Base-by-base conservation (phyloP, 495 filamentous ascomycete genomes). In the Xylaria grammica region DNA sequence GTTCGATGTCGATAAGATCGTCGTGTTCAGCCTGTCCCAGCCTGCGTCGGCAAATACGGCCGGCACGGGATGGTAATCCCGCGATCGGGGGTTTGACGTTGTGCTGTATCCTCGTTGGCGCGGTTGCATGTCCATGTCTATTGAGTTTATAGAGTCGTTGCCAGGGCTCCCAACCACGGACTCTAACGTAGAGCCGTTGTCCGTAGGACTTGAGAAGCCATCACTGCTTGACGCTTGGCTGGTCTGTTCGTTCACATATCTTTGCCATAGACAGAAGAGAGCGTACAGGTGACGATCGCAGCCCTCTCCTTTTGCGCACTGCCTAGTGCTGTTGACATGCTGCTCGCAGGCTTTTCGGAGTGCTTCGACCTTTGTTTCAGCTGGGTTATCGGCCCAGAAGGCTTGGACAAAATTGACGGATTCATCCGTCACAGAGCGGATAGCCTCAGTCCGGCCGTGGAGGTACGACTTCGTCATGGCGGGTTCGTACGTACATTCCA, bases 401-500 rank as follows among this genome's bases (percentile, higher is more conserved):
- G 91, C 92, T 71, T 89, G 89, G 32, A 98, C 90, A 69, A 97
- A 99, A 62, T 95, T 86, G 24, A 91, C 84, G 8, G 87, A 87
- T 63, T 95, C 93, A 4, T 86, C 82, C 0, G 94, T 91, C 1
- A 97, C 94, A 1, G 92, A 86, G 26, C 95, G 86, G 60, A 99
- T 89, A 9, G 95, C 95, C 78, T 99, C 95, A 1, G 95, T 99
- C 24, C 95, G 89, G 11, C 95, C 95, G 68, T 98, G 95, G 36
- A 96, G 85, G 77, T 86, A 99, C 57, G 87, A 77, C 77, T 99
- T 99, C 17, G 95, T 99, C 95, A 99, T 99, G 29, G 95, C 93
- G 17, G 95, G 96, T 77, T 99, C 95, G 74, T 99, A 99, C 2
- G 91, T 94, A 72, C 91, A 96, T 77, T 98, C 95, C 5, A 97